A percentile compares a stretch with the other conserved stretches of the same genome.
These are phyloP conservation scores for Cyclotella choctawhatcheeana DNA, from an alignment of 108 stramenopile species.

Conservation along the genomic window DNA sequence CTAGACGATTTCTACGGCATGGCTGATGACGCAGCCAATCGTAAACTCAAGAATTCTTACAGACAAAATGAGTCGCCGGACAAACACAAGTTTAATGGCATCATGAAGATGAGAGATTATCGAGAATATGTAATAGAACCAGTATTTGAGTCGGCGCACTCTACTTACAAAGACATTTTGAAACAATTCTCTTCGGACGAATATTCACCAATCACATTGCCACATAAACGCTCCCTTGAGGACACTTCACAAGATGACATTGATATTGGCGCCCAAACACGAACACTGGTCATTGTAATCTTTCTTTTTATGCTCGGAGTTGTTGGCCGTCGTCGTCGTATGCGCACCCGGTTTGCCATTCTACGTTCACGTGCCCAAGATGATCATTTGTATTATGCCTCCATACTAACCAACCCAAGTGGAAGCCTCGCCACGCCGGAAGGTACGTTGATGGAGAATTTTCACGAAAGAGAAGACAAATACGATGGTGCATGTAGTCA, in stretches of 20 bases:
- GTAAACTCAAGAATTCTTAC: not conserved
- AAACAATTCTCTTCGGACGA: conserved; percentile 38
- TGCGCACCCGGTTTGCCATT: conserved; percentile 81
- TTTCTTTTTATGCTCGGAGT: conserved; percentile 78
- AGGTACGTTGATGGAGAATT: conserved; percentile 55
- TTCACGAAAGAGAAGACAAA: conserved; percentile 69
- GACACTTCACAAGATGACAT: conserved; percentile 27
- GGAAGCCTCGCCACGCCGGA: conserved; percentile 56
- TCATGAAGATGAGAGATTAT: conserved; percentile 79
- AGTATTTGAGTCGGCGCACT: conserved; percentile 44
- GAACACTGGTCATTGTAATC: conserved; percentile 57
- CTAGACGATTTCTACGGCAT: conserved; percentile 30
- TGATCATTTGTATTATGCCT: conserved; percentile 84
- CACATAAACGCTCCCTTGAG: conserved; percentile 16
- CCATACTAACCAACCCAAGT: conserved; percentile 51
- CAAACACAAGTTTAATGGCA: conserved; percentile 61
- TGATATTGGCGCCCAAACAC: conserved; percentile 57
- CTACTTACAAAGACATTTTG: conserved; percentile 53
- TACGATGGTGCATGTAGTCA: conserved; percentile 90
- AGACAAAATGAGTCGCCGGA: not conserved
- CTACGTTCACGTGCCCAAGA: conserved; percentile 79
- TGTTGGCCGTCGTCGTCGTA: conserved; percentile 79
- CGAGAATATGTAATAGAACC: conserved; percentile 74
- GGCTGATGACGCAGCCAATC: conserved; percentile 28
- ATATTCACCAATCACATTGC: not conserved